Base-by-base conservation (phyloP, 2,329 filamentous ascomycete species). In the Dothistroma septosporum region DNA sequence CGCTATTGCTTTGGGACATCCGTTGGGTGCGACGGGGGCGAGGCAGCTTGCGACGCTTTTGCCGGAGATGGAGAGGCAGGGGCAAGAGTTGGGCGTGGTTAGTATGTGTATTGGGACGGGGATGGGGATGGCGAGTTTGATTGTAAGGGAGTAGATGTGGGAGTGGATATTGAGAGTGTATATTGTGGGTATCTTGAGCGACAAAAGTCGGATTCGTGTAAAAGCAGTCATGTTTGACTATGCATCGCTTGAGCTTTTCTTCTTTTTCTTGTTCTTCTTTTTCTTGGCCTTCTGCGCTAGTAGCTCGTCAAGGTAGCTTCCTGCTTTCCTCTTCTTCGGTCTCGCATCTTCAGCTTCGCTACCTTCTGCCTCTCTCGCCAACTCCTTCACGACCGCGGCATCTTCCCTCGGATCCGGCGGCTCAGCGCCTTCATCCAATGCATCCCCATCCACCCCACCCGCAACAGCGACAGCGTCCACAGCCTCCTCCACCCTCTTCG, bases 1-100 rank as follows among this genome's bases (percentile, higher is more conserved):
- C 33, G 93, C 92, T 2, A 96, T 97, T 75, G 92, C 93, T n/a
- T 78, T 97, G 24, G 93, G 93, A 1, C 93, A 97, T 75, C 92
- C 92, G 6, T 82, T 97, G 0, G 92, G 93, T 52, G 92, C 92
- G 33, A 97, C 92, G 5, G 91, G 91, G 35, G 91, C 89, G 32
- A 82, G 92, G 67, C 88, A 96, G 83, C 77, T 92, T 69, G 86
- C 86, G 53, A 93, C 90, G 55, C 75, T 93, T 79, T 73, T 96
- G 78, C 73, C 84, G 76, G 82, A 88, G 79, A 72, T 90, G 85
- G 78, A 85, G 76, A 76, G 90, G 68, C 82, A 82, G 58, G 83
- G 86, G 0, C 82, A 89, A 61, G 82, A 93, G 75, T 79, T 96
- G 53, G 92, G 92, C 67, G 90, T 96, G 49, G 85, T 96, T 59